phyloP scores from a whole-genome alignment of 2,329 filamentous ascomycete species.

The Spiromastix sp. region DNA sequence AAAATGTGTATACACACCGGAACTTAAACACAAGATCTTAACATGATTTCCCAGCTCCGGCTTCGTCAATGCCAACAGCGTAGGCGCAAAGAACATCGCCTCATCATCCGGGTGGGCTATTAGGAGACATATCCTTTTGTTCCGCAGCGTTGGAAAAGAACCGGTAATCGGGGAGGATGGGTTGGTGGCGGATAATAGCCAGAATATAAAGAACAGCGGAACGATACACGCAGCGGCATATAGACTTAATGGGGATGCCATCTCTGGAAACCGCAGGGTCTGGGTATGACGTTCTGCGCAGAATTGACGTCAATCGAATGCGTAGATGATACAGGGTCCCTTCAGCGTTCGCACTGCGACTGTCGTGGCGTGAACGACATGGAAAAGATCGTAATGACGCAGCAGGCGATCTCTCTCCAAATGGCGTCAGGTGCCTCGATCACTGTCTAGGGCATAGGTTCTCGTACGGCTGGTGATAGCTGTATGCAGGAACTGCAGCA shows the following conservation, averaged over 20 bases:
- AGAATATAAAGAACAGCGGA: slow-evolving; percentile 34
- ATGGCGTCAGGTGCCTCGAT: too few species aligned
- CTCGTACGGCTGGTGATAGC: too few species aligned
- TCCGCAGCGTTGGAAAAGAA: slow-evolving; percentile 51
- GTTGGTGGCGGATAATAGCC: slow-evolving; percentile 30
- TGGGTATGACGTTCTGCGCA: too few species aligned
- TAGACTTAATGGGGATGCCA: slow-evolving; percentile 1
- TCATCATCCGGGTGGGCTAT: slow-evolving; percentile 98
- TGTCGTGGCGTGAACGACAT: too few species aligned
- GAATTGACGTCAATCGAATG: too few species aligned
- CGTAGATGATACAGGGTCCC: too few species aligned
- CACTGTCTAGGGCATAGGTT: too few species aligned
- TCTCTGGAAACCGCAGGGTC: too few species aligned
- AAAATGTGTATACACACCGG: slow-evolving; percentile 41
- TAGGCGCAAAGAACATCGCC: slow-evolving; percentile 97
- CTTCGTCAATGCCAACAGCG: slow-evolving; percentile 70
- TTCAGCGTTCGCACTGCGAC: too few species aligned
- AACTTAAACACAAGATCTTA: slow-evolving; percentile 87
- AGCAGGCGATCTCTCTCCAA: too few species aligned
- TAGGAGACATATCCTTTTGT: slow-evolving; percentile 81
- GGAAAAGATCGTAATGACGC: too few species aligned
- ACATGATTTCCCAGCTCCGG: slow-evolving; percentile 78
- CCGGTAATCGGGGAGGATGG: slow-evolving; percentile 27
- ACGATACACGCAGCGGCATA: slow-evolving; percentile 25
- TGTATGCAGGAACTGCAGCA: too few species aligned